Conservation (phyloP, 2,329 filamentous ascomycete genomes). For the Cladosporium sphaerospermum region DNA sequence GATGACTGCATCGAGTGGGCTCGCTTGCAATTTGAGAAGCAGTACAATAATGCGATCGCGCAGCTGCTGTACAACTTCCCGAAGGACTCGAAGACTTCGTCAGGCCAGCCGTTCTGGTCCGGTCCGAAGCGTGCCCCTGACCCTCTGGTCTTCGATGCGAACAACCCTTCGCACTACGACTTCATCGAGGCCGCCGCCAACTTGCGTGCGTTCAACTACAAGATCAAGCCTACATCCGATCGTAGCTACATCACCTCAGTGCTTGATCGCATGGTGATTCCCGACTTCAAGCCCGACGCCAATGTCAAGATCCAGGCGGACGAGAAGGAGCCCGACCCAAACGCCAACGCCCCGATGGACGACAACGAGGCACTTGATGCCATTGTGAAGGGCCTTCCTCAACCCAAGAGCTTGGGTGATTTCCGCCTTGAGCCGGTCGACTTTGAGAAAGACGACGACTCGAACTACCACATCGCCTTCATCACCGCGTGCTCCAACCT, state of each 20-base stretch:
- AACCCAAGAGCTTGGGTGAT: constrained; percentile 72
- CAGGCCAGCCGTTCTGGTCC: constrained; percentile 92
- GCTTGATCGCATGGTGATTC: constrained; percentile 86
- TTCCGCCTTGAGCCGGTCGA: constrained; percentile 90
- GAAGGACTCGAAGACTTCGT: constrained; percentile 82
- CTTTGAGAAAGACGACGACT: constrained; percentile 98
- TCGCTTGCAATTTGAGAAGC: constrained; percentile 85
- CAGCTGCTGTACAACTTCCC: constrained; percentile 96
- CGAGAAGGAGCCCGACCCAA: constrained; percentile 91
- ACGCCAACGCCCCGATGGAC: constrained; percentile 55
- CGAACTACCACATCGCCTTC: constrained; percentile 97
- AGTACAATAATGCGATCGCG: constrained; percentile 94
- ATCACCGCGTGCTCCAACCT: constrained; percentile 96
- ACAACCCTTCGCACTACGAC: constrained; percentile 77
- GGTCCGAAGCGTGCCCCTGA: constrained; percentile 95
- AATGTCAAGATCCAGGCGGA: constrained; percentile 95
- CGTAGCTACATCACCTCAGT: constrained; percentile 70
- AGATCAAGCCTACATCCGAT: constrained; percentile 65
- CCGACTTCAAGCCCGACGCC: constrained; percentile 85
- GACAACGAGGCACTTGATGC: constrained; percentile 71
- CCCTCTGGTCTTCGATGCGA: constrained; percentile 77
- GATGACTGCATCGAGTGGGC: constrained; percentile 98
- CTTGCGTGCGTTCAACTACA: constrained; percentile 95
- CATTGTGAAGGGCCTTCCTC: constrained; percentile 66
- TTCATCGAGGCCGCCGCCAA: constrained; percentile 87